Evolutionary conservation across 2,329 filamentous ascomycete species (phyloP).

Genomic region (Xylaria sp.): DNA sequence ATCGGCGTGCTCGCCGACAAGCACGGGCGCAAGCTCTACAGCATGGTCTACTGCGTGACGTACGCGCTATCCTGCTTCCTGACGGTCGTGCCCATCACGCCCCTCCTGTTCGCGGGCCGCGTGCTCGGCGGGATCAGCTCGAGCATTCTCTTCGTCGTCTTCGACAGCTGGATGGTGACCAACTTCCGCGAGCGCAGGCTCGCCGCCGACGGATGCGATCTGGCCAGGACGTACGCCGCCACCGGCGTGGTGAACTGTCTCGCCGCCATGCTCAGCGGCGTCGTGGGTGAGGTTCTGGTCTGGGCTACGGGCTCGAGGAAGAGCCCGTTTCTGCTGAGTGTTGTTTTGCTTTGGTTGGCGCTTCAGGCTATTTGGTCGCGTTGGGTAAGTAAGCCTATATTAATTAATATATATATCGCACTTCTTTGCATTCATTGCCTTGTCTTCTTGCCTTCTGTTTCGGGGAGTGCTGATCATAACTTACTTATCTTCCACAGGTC

Average conservation of each 20-base stretch:
- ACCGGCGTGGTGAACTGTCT: conserved; percentile 65
- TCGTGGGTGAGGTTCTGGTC: conserved; percentile 64
- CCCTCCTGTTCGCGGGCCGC: conserved; percentile 64
- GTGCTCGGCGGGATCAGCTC: conserved; percentile 65
- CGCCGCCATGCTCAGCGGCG: conserved; percentile 64
- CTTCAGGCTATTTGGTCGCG: conserved; percentile 57
- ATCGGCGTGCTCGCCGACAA: conserved; percentile 54
- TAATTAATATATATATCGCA: no score
- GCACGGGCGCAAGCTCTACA: conserved; percentile 61
- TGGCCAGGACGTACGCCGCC: conserved; percentile 60
- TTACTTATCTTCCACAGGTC: conserved; percentile 29
- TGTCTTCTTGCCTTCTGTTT: not conserved
- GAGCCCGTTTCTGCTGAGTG: conserved; percentile 63
- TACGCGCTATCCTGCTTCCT: conserved; percentile 52
- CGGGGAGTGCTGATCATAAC: conserved; percentile 22
- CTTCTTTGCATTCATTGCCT: not conserved
- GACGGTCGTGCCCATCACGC: conserved; percentile 45
- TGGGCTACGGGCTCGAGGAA: conserved; percentile 58
- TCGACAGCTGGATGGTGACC: conserved; percentile 70
- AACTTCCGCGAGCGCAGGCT: conserved; percentile 62
- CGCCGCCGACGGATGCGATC: conserved; percentile 49
- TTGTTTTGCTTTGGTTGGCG: conserved; percentile 54
- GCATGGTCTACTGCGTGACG: conserved; percentile 63
- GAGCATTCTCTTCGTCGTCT: conserved; percentile 66
- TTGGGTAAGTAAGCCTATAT: conserved; percentile 56